Conservation (phyloP, 306 rosid genomes). For the Rubus parviflorus region DNA sequence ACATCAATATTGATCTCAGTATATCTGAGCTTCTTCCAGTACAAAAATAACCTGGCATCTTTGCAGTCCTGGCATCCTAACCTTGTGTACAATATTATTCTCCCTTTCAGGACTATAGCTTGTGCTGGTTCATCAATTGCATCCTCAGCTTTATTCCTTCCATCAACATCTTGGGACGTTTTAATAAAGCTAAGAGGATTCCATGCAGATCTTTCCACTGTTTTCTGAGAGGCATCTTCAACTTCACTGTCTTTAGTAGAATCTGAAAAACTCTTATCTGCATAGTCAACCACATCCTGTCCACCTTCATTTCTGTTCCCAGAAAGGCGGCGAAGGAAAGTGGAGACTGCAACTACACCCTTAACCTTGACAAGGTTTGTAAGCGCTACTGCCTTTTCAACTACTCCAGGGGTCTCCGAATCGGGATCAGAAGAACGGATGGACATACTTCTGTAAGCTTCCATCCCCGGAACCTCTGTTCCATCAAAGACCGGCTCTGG, state of each 20-base stretch:
- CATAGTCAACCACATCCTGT: slow-evolving; percentile 31
- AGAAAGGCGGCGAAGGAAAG: slow-evolving; percentile 71
- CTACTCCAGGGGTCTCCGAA: slow-evolving; percentile 61
- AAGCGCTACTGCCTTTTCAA: slow-evolving; percentile 72
- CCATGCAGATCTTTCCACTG: slow-evolving; percentile 56
- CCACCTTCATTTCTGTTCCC: slow-evolving; percentile 53
- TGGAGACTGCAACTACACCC: slow-evolving; percentile 66
- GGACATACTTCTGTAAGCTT: slow-evolving; percentile 51
- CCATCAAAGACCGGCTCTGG: slow-evolving; percentile 84
- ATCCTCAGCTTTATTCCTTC: slow-evolving; percentile 43
- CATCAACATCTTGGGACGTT: slow-evolving; percentile 45
- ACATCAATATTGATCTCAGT: slow-evolving; percentile 80
- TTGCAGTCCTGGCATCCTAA: slow-evolving; percentile 74
- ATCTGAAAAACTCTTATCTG: slow-evolving; percentile 40
- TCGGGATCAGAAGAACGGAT: slow-evolving; percentile 46
- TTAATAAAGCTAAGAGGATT: slow-evolving; percentile 68
- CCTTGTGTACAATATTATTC: slow-evolving; percentile 72
- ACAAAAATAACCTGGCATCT: slow-evolving; percentile 64
- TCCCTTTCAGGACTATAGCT: slow-evolving; percentile 61
- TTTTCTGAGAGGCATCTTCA: slow-evolving; percentile 51
- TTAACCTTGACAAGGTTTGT: slow-evolving; percentile 74
- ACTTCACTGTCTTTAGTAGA: slow-evolving; percentile 39
- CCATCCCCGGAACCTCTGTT: slow-evolving; percentile 70
- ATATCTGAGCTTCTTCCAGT: slow-evolving; percentile 60
- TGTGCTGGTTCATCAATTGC: slow-evolving; percentile 27